Evolutionary conservation across 1,139 yeast genomes (phyloP).

Genomic region (Kurtzmaniella natalensis): DNA sequence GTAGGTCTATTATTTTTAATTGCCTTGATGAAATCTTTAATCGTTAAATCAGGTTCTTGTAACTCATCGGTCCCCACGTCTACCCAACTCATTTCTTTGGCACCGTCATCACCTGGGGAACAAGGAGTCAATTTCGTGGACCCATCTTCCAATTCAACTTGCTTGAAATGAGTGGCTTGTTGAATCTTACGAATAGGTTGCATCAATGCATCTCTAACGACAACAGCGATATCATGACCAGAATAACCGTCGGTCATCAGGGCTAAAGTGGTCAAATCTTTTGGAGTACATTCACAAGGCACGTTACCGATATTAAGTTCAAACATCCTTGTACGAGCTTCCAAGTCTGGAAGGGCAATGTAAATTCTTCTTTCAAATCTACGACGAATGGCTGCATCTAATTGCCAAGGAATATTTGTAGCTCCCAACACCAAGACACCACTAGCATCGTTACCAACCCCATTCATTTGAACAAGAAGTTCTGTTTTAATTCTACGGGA

Average conservation of each 20-base stretch:
- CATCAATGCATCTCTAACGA: slow-evolving; percentile 96
- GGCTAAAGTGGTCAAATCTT: slow-evolving; percentile 75
- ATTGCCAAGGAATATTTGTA: slow-evolving; percentile 98
- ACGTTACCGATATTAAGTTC: slow-evolving; percentile 89
- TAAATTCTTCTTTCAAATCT: slow-evolving; percentile 94
- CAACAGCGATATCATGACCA: slow-evolving; percentile 96
- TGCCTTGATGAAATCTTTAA: slow-evolving; percentile 91
- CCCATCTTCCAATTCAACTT: slow-evolving; percentile 34
- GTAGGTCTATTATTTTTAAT: slow-evolving; percentile 92
- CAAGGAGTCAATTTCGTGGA: slow-evolving; percentile 73
- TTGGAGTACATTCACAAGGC: slow-evolving; percentile 71
- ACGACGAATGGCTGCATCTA: slow-evolving; percentile 96
- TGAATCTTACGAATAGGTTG: slow-evolving; percentile 96
- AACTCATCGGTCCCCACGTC: slow-evolving; percentile 86
- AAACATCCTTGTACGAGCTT: slow-evolving; percentile 90
- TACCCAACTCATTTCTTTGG: slow-evolving; percentile 90
- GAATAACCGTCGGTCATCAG: slow-evolving; percentile 97
- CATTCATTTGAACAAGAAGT: slow-evolving; percentile 95
- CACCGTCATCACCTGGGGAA: slow-evolving; percentile 90
- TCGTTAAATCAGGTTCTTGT: slow-evolving; percentile 81
- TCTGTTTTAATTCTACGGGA: slow-evolving; percentile 95
- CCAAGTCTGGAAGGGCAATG: slow-evolving; percentile 88
- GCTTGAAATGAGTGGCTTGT: slow-evolving; percentile 91
- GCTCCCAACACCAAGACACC: slow-evolving; percentile 97
- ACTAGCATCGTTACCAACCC: slow-evolving; percentile 90